Evolutionary conservation across 805 yeast species (phyloP).

Genomic region (Monosporozyma unispora): DNA sequence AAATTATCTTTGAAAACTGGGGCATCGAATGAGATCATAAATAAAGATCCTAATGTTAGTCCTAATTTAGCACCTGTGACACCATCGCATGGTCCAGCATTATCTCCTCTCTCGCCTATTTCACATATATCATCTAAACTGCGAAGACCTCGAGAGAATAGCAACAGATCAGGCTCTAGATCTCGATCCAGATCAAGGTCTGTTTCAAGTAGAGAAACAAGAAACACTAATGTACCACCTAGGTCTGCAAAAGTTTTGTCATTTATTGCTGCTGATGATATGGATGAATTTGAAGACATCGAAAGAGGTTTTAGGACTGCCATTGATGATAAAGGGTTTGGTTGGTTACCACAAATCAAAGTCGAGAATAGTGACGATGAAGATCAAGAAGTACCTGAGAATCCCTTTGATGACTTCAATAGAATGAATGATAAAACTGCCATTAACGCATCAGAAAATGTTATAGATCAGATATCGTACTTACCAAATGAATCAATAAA

Average conservation of each 20-base stretch:
- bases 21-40: conserved; percentile 3
- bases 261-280: conserved; percentile 24
- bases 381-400: conserved; percentile 4
- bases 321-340: conserved; percentile 18
- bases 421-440: conserved; percentile 2
- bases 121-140: background rate
- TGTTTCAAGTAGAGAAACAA: conserved; percentile 6
- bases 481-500: background rate
- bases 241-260: conserved; percentile 25
- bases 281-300: conserved; percentile 27
- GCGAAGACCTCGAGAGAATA: conserved; percentile 5
- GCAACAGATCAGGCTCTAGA: conserved; percentile 4
- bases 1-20: conserved; percentile 11
- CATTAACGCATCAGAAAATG: background rate
- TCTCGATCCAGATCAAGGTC: conserved; percentile 4
- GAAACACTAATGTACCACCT: conserved; percentile 11
- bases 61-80: background rate
- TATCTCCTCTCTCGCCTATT: background rate
- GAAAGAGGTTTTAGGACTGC: conserved; percentile 25
- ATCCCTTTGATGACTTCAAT: conserved; percentile 1
- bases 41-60: background rate
- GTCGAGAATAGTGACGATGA: conserved; percentile 1
- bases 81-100: background rate
- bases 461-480: background rate
- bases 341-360: conserved; percentile 25